phyloP scores from a whole-genome alignment of 768 basidiomycete genomes.

The Ramaria rubella region DNA sequence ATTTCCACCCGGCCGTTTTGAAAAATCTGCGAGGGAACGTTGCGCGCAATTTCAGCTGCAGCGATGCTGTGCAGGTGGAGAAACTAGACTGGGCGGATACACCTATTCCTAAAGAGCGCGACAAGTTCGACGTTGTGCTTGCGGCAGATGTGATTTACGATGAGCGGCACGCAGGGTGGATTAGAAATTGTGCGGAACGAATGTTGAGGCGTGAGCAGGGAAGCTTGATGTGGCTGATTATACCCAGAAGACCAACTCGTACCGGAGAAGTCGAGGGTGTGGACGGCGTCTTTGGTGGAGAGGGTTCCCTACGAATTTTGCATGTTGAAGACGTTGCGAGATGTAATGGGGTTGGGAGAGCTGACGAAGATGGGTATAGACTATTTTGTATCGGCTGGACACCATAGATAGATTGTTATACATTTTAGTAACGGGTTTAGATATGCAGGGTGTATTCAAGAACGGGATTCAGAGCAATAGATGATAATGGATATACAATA shows the following conservation, averaged over 20 bases:
- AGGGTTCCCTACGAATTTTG: conserved; percentile 38
- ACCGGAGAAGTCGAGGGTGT: conserved; percentile 54
- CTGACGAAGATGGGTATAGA: conserved; percentile 63
- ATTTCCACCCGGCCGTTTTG: conserved; percentile 73
- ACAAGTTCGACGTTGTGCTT: conserved; percentile 58
- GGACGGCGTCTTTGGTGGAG: conserved; percentile 40
- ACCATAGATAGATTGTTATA: conserved; percentile 1
- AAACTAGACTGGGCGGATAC: conserved; percentile 63
- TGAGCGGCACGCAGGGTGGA: conserved; percentile 61
- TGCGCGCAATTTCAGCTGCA: conserved; percentile 37
- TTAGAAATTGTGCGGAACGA: conserved; percentile 51
- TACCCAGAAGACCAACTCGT: conserved; percentile 59
- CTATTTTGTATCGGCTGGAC: conserved; percentile 71
- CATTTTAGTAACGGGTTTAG: conserved; percentile 3
- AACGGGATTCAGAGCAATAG: neutral
- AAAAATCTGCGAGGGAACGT: conserved; percentile 60
- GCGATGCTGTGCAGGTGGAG: conserved; percentile 34
- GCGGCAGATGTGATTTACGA: conserved; percentile 81
- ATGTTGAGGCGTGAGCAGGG: conserved; percentile 31
- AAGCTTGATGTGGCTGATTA: conserved; percentile 67
- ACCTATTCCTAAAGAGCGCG: conserved; percentile 26
- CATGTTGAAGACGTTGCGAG: conserved; percentile 41
- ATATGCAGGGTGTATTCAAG: neutral
- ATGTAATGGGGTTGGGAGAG: conserved; percentile 52
- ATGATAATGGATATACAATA: conserved; percentile 2